These are phyloP conservation scores for Geotrichum candidum DNA, from an alignment of 1,139 yeast genomes.

Conservation along the genomic window DNA sequence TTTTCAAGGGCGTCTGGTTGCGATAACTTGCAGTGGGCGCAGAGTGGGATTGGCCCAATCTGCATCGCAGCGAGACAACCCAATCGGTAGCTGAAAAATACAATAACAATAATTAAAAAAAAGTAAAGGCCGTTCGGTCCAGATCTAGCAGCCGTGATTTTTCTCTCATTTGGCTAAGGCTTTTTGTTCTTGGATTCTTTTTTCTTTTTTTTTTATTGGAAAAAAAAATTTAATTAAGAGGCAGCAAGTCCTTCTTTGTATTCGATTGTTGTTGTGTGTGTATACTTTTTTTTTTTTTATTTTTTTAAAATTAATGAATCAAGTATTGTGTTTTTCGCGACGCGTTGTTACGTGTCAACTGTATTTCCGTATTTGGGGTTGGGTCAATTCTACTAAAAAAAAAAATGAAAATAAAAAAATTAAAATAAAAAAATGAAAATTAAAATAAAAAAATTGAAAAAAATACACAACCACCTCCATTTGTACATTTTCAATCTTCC, in stretches of 20 bases:
- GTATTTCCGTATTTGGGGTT: neutral
- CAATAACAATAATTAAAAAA: no score
- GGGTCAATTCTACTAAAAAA: neutral
- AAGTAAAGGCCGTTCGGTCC: neutral
- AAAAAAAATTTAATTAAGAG: neutral
- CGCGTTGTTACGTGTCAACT: neutral
- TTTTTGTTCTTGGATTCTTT: neutral
- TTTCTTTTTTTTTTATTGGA: neutral
- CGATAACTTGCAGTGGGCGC: neutral
- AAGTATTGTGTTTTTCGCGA: neutral
- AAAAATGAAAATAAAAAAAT: no score
- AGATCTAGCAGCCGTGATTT: neutral
- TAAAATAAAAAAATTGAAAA: neutral
- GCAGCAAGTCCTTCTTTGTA: neutral
- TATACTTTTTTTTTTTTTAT: neutral
- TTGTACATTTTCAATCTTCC: neutral
- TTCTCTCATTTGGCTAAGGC: neutral
- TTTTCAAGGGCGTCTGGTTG: neutral
- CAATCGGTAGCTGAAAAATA: neutral
- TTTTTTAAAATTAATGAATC: neutral
- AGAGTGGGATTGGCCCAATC: neutral
- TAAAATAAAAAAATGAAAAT: no score
- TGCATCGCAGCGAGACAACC: neutral
- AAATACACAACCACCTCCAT: neutral
- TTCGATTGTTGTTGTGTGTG: neutral